Percentiles rank a stretch among this genome's conserved stretches.
phyloP scores from a whole-genome alignment of 306 rosid species.

The Carpinus fangiana region DNA sequence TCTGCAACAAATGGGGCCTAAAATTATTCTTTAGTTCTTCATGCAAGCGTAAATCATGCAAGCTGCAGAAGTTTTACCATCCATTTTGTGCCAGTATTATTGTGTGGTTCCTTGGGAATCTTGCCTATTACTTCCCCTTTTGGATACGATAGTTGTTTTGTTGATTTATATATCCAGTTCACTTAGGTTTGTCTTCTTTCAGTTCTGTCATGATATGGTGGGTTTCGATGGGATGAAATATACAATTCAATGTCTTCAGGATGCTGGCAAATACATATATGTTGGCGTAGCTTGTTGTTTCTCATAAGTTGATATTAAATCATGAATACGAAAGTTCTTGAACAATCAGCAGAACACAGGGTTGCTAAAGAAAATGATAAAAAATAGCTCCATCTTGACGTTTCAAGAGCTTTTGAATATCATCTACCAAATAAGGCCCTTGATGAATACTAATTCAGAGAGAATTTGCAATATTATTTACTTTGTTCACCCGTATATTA shows the following conservation, averaged over 20 bases:
- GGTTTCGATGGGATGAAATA: neutral
- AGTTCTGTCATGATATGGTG: neutral
- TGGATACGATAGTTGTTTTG: neutral
- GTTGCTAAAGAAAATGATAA: neutral
- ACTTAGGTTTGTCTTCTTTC: neutral
- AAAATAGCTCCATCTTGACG: neutral
- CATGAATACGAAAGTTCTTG: neutral
- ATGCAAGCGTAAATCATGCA: neutral
- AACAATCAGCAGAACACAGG: neutral
- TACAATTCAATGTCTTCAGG: neutral
- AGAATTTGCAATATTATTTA: constrained; percentile 1
- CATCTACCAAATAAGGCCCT: neutral
- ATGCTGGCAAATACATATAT: constrained; percentile 9
- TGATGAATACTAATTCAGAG: neutral
- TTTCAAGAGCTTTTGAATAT: neutral
- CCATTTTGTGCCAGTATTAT: neutral
- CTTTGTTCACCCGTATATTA: neutral
- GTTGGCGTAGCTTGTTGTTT: constrained; percentile 13
- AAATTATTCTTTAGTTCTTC: neutral
- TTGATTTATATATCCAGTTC: neutral
- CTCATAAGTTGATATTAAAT: neutral
- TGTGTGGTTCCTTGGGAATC: neutral
- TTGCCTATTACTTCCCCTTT: neutral
- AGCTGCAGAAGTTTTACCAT: neutral
- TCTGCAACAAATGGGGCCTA: too few species aligned